These are phyloP conservation scores for Plasmodium blacklocki DNA, from an alignment of 169 alveolate species.

Conservation along the genomic window DNA sequence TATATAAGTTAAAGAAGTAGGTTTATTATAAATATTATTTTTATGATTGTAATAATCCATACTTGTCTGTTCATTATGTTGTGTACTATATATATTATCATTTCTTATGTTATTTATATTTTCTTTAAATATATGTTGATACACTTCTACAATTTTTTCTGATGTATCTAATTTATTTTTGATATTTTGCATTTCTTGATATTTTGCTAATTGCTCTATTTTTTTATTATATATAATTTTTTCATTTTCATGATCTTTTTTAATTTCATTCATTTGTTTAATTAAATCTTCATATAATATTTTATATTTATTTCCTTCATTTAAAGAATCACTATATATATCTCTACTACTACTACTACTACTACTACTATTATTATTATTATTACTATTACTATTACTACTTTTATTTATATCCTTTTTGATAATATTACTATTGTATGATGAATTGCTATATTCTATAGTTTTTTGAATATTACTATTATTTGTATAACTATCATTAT, in stretches of 20 bases:
- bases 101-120: conserved; percentile 34
- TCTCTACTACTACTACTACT: background rate
- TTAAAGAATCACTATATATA: background rate
- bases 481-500: background rate
- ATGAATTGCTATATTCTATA: background rate
- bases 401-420: background rate
- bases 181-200: conserved; percentile 63
- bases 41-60: background rate
- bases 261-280: conserved; percentile 55
- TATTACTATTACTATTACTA: background rate
- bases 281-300: conserved; percentile 23
- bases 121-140: conserved; percentile 57
- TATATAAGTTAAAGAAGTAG: background rate
- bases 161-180: conserved; percentile 63
- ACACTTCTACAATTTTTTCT: conserved; percentile 60
- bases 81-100: conserved; percentile 11
- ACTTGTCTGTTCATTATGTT: background rate
- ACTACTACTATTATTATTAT: background rate
- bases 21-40: conserved; percentile 8
- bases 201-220: conserved; percentile 43
- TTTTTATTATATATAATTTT: conserved; percentile 33
- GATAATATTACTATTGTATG: background rate
- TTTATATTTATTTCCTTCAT: conserved; percentile 24
- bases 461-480: background rate
- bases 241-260: conserved; percentile 61